Evolutionary conservation across 352 stramenopile species (phyloP).

Genomic region (Thraustotheca clavata): DNA sequence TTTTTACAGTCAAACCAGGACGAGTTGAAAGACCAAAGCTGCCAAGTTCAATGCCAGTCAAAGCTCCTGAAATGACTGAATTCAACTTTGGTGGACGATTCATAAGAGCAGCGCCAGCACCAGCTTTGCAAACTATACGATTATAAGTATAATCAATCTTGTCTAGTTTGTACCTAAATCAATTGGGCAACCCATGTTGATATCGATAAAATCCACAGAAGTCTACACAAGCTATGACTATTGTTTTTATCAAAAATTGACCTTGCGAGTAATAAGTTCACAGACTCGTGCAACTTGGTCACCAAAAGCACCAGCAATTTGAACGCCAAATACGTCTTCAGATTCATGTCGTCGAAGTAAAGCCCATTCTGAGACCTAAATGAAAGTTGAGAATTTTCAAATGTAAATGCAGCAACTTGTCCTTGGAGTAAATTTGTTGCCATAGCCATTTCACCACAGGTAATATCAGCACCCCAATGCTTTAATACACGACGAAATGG

Average conservation of each 20-base stretch:
- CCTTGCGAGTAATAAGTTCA: constrained; percentile 90
- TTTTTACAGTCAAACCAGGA: constrained; percentile 95
- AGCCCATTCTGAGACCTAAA: constrained; percentile 93
- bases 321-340: constrained; percentile 98
- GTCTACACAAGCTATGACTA: constrained; percentile 25
- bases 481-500: constrained; percentile 97
- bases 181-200: constrained; percentile 99
- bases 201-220: constrained; percentile 97
- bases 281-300: constrained; percentile 91
- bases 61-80: constrained; percentile 82
- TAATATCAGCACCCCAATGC: constrained; percentile 98
- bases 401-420: constrained; percentile 27
- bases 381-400: background rate
- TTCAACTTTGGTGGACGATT: constrained; percentile 82
- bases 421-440: constrained; percentile 92
- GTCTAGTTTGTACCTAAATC: constrained; percentile 81
- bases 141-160: background rate
- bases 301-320: constrained; percentile 89
- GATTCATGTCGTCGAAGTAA: constrained; percentile 93
- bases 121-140: constrained; percentile 51
- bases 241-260: background rate
- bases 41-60: constrained; percentile 74
- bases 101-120: constrained; percentile 93
- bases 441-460: constrained; percentile 98
- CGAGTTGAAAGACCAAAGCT: constrained; percentile 26